Evolutionary conservation across 1,284 basidiomycete genomes (phyloP), one percentile per base, ranked within the genome.

Genomic region (Ceratobasidium sp.): DNA sequence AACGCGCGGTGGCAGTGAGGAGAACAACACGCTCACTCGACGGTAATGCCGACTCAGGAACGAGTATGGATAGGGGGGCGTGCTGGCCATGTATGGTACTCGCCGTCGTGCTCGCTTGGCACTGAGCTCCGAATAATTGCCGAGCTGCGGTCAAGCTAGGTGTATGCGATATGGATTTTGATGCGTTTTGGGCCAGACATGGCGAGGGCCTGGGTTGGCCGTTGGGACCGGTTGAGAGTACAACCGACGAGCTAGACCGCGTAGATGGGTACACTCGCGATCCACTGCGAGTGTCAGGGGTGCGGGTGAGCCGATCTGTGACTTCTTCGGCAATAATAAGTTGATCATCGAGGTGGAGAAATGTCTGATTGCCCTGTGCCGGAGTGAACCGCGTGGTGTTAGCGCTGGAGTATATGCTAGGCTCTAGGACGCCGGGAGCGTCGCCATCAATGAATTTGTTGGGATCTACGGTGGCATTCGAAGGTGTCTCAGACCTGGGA

Each of bases 1-100:
- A 53, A 45, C 39, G 14, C 41, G 8, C 23, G 28, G 64, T 69
- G 64, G 64, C 64, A 39, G 23, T 45, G 50, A 57, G 52, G 14
- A 16, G 36, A 41, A 55, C 52, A 21, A 26, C 43, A 30, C 26
- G n/a, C 43, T 60, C 43, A 16, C 18, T 32, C 41, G 41, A 59
- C 16, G 36, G 14, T 28, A n/a, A n/a, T n/a, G 16, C 52, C 28
- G 30, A 23, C 30, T 18, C 52, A 30, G 23, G 52, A n/a, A 30
- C 8, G 52, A 55, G 28, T 26, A 23, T 32, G 52, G 28, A 55
- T 55, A 55, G 52, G 52, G 52, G 52, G 28, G 18, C 6, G 18
- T 18, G 18, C 4, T 45, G 43, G 43, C 43, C 43, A 18, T 39
- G 58, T 45, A 59, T 59, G 58, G 58, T n/a, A 18, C 43, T 45